Evolutionary conservation across 768 basidiomycete species (phyloP), one percentile per base, ranked within the genome.

Genomic region (Russula foetens): DNA sequence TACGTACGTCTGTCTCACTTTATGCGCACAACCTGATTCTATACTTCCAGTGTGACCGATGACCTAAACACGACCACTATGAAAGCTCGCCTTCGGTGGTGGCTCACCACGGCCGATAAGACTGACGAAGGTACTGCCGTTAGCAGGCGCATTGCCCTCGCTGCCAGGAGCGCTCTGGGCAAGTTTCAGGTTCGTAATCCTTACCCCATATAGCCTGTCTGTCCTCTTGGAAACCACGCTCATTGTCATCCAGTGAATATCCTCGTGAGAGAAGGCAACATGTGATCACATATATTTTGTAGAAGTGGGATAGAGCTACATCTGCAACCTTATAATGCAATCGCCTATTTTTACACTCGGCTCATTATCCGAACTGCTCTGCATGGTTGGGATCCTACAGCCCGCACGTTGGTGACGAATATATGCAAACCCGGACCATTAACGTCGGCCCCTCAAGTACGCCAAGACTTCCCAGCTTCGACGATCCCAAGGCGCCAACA

Each of bases 401-500:
- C 17, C 7, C 12, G 5, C 24, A 24, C 33, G 44, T 35, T 24
- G 14, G 45, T 33, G 28, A 31, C 31, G 31, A 33, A 33, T 9
- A 33, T 33, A 33, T 9, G 9, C 31, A 33, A 33, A 9, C 9
- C 31, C 31, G 9, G 14, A 12, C 35, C 8, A 6, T 41, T 39
- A 62, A 44, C n/a, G 50, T 2, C 51, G 29, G 19, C 39, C 53
- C n/a, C 44, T 62, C 63, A 83, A 78, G 73, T 78, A 84, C 19
- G 81, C 84, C 60, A 90, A 68, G 26, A 79, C 77, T 66, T 77
- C 71, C 90, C 88, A 91, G 56, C 75, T 80, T 33, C 66, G 71
- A 56, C 67, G 38, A 21, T 78, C 75, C 66, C 79, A 82, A 8
- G 86, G 86, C 3, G 77, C 72, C 49, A 90, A 74, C 77, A 84